A percentile compares a stretch with the other conserved stretches of the same genome.
Evolutionary conservation across 768 basidiomycete species (phyloP).

Genomic region (Hebeloma cylindrosporum): DNA sequence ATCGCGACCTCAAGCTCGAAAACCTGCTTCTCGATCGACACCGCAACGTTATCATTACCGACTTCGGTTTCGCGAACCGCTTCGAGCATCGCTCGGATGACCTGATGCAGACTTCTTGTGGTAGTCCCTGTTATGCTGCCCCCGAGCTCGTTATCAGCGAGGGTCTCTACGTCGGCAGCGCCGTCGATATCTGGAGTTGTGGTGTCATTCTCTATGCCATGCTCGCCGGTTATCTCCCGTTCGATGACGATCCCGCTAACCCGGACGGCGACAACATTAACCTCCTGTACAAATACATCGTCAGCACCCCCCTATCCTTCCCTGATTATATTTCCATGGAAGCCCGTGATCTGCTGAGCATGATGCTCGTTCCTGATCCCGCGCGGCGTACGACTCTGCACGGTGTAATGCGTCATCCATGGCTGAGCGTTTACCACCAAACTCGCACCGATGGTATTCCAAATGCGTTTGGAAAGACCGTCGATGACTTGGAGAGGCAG

Average conservation of each 20-base stretch:
- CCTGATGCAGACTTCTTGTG: slow-evolving; percentile 98
- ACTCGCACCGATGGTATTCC: slow-evolving; percentile 36
- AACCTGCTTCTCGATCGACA: slow-evolving; percentile 96
- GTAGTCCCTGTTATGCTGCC: slow-evolving; percentile 96
- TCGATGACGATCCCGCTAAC: slow-evolving; percentile 98
- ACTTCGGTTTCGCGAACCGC: slow-evolving; percentile 98
- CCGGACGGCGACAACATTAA: slow-evolving; percentile 99
- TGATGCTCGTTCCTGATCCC: slow-evolving; percentile 96
- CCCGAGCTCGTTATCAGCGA: slow-evolving; percentile 98
- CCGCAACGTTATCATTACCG: slow-evolving; percentile 98
- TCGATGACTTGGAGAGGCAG: slow-evolving; percentile 28
- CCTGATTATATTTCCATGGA: slow-evolving; percentile 90
- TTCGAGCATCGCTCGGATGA: slow-evolving; percentile 93
- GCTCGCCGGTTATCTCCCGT: slow-evolving; percentile 97
- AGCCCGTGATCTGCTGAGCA: slow-evolving; percentile 78
- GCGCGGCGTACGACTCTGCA: slow-evolving; percentile 71
- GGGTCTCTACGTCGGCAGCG: slow-evolving; percentile 94
- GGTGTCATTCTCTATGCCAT: slow-evolving; percentile 96
- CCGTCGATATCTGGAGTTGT: slow-evolving; percentile 97
- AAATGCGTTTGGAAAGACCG: slow-evolving; percentile 17
- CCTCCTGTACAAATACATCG: slow-evolving; percentile 96
- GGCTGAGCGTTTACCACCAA: slow-evolving; percentile 81
- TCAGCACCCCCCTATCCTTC: slow-evolving; percentile 96
- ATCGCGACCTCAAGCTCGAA: slow-evolving; percentile 98
- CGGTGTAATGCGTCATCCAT: slow-evolving; percentile 84